A percentile compares a stretch with the other conserved stretches of the same genome.
Evolutionary conservation across 164 flowering plant genomes (phyloP).

Genomic region (Echeveria elegans): DNA sequence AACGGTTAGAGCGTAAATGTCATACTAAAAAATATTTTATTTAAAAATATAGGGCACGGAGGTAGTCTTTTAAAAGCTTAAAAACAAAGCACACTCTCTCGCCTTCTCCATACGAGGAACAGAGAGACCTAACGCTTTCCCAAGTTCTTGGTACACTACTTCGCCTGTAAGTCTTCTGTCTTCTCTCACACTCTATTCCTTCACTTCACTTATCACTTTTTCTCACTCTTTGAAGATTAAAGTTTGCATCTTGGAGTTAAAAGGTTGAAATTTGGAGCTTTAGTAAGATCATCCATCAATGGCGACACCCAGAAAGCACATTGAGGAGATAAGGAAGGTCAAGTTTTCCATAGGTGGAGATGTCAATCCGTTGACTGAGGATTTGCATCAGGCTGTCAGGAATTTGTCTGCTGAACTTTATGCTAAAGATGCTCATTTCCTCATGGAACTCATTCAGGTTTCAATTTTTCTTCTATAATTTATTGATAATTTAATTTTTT

Average conservation of each 20-base stretch:
- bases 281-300: slow-evolving; percentile 3
- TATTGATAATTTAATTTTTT: neutral
- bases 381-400: slow-evolving; percentile 50
- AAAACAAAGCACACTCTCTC: too few relatives aligned
- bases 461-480: neutral
- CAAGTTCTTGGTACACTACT: too few relatives aligned
- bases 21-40: too few relatives aligned
- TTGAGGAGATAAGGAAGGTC: slow-evolving; percentile 31
- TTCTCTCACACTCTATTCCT: too few relatives aligned
- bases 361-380: slow-evolving; percentile 31
- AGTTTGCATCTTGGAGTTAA: neutral
- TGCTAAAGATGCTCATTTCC: slow-evolving; percentile 60
- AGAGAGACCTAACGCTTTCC: too few relatives aligned
- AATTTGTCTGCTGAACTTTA: slow-evolving; percentile 66
- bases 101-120: too few relatives aligned
- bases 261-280: neutral
- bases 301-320: slow-evolving; percentile 32
- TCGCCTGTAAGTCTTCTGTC: too few relatives aligned
- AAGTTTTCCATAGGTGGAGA: slow-evolving; percentile 50
- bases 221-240: neutral
- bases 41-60: too few relatives aligned
- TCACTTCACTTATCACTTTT: too few relatives aligned
- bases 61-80: too few relatives aligned
- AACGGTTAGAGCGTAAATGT: too few relatives aligned
- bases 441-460: slow-evolving; percentile 68